A percentile compares a stretch with the other conserved stretches of the same genome.
Evolutionary conservation across 768 basidiomycete species (phyloP).

Genomic region (Cystobasidium tubakii): DNA sequence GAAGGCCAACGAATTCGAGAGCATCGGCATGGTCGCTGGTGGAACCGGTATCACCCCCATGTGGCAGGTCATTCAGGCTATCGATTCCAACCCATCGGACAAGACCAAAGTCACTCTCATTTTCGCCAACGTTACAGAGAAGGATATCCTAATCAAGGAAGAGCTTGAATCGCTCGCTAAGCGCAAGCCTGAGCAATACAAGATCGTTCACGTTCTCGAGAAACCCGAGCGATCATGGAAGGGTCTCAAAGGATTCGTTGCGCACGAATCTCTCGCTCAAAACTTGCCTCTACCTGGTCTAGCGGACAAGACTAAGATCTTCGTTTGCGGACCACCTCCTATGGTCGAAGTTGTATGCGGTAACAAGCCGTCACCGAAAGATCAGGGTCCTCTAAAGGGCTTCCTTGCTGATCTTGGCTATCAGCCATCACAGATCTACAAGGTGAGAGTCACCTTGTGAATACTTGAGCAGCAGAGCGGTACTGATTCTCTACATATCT

Average conservation of each 20-base stretch:
- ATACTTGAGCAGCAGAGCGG: no score
- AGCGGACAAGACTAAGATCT: constrained; percentile 75
- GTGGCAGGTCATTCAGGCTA: constrained; percentile 43
- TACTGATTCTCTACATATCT: no score
- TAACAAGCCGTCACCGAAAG: constrained; percentile 61
- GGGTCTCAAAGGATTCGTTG: constrained; percentile 67
- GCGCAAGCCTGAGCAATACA: constrained; percentile 55
- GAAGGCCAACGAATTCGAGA: constrained; percentile 53
- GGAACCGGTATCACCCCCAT: constrained; percentile 71
- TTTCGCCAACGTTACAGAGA: constrained; percentile 81
- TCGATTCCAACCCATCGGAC: constrained; percentile 59
- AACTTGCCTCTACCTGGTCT: constrained; percentile 58
- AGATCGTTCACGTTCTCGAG: constrained; percentile 81
- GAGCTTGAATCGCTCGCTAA: constrained; percentile 60
- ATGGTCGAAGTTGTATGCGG: constrained; percentile 75
- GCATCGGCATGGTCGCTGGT: constrained; percentile 83
- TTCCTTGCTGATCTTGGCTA: constrained; percentile 76
- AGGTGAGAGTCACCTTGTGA: neutral
- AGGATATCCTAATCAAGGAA: constrained; percentile 80
- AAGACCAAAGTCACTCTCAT: constrained; percentile 90
- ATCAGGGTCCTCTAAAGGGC: constrained; percentile 44
- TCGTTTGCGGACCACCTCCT: constrained; percentile 63
- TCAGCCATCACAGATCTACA: constrained; percentile 67
- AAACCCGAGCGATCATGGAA: constrained; percentile 65
- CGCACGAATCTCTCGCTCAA: constrained; percentile 64